Base-by-base conservation (phyloP, 2,329 filamentous ascomycete species). In the Gliomastix tumulicola region DNA sequence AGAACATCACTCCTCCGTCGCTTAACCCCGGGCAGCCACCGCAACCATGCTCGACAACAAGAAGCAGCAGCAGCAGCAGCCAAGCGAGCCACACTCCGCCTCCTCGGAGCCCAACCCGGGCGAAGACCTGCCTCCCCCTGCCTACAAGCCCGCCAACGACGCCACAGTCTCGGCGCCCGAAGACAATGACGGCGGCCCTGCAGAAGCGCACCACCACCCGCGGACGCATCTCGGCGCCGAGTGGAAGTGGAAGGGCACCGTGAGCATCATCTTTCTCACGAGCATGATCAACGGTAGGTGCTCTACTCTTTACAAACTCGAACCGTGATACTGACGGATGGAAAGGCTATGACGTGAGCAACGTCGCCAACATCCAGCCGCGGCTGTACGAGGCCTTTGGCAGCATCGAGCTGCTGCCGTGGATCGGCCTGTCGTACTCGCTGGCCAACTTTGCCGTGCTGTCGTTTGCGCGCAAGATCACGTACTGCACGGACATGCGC, bases 371-470 rank as follows among this genome's bases (percentile, higher is more conserved):
- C 44, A 69, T 74, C 33, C 79, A 78, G 50, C 59, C 58, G 8
- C 73, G 71, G 4, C 68, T 80, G 34, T 79, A 80, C 50, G 58
- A 69, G 36, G 71, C 69, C 17, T 61, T 63, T 31, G 55, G 56
- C 6, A 46, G 55, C 10, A 55, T 65, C 25, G 52, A 60, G 23
- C 47, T 63, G 3, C 48, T 66, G 6, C 54, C 59, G 5, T 65
- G 61, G 62, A 49, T 65, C n/a, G 53, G 49, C 19, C 46, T 63
- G 11, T 54, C 51, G 7, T 63, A 60, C 39, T 55, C 54, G 1
- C 42, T 58, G 11, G 53, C 50, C 37, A 54, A 54, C 41, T 51
- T 59, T 13, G 53, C 54, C n/a, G 41, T 49, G 18, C 52, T 60
- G 5, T 56, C 57, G 3, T 41, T 63, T 9, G 53, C 51, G 13